These are phyloP conservation scores for Microsporum audouinii DNA, from an alignment of 2,329 filamentous ascomycete species.

Conservation along the genomic window DNA sequence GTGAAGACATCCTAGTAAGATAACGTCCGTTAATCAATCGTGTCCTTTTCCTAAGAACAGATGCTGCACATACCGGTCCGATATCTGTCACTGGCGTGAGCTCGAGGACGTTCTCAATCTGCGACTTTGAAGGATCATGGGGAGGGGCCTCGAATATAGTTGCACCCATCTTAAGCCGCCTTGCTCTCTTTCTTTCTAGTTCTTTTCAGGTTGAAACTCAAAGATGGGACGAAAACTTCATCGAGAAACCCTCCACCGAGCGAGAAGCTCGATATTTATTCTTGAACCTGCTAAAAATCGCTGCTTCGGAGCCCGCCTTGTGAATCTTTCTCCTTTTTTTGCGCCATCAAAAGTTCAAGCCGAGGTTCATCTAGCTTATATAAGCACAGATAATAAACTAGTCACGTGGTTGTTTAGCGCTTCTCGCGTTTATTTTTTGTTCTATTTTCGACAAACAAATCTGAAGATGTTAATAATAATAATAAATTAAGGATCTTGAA, in stretches of 20 bases:
- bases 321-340: not conserved
- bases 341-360: not conserved
- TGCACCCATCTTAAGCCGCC: slow-evolving; percentile 16
- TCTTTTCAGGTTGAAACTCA: not conserved
- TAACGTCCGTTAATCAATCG: not conserved
- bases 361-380: not conserved
- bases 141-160: slow-evolving; percentile 68
- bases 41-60: not conserved
- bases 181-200: not conserved
- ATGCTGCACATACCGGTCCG: slow-evolving; percentile 45
- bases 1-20: slow-evolving; percentile 72
- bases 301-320: not conserved
- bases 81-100: slow-evolving; percentile 57
- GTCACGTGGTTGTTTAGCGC: not conserved
- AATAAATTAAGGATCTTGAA: no score
- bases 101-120: slow-evolving; percentile 82
- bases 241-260: not conserved
- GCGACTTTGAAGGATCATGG: slow-evolving; percentile 57
- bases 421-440: not conserved
- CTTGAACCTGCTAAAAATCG: not conserved
- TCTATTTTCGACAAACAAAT: not conserved
- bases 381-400: not conserved
- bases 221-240: not conserved
- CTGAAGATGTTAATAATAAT: not conserved
- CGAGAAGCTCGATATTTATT: not conserved